phyloP scores from a whole-genome alignment of 2,329 filamentous ascomycete species.

The Fusarium nanum region DNA sequence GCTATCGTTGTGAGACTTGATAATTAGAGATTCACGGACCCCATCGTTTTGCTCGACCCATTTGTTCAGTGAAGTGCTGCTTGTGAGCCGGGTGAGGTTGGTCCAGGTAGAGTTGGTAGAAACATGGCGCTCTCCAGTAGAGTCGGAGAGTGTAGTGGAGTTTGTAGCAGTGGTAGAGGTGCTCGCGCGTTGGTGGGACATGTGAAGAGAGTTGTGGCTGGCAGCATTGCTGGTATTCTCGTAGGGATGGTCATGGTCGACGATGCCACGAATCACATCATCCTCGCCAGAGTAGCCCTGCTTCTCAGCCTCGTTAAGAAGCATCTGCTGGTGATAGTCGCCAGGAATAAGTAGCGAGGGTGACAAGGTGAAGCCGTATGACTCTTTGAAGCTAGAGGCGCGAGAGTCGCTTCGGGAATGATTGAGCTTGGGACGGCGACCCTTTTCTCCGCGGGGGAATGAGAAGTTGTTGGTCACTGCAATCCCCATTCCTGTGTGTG shows the following conservation, averaged over 20 bases:
- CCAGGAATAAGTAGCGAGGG: slow-evolving; percentile 71
- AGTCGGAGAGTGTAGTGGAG: slow-evolving; percentile 60
- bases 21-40: slow-evolving; percentile 44
- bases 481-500: slow-evolving; percentile 50
- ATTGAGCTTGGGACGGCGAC: slow-evolving; percentile 43
- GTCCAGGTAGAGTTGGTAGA: slow-evolving; percentile 66
- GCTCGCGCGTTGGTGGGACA: slow-evolving; percentile 61
- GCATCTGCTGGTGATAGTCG: slow-evolving; percentile 68
- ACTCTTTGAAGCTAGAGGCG: slow-evolving; percentile 67
- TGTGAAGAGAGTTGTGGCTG: slow-evolving; percentile 31
- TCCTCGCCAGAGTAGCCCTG: slow-evolving; percentile 51
- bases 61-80: slow-evolving; percentile 60
- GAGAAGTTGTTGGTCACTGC: slow-evolving; percentile 63
- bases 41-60: slow-evolving; percentile 51
- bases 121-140: slow-evolving; percentile 63
- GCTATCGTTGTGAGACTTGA: slow-evolving; percentile 40
- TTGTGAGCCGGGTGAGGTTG: slow-evolving; percentile 66
- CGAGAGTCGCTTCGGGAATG: slow-evolving; percentile 59
- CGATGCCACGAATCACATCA: slow-evolving; percentile 40
- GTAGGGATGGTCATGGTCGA: slow-evolving; percentile 30
- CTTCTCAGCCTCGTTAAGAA: slow-evolving; percentile 49
- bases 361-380: slow-evolving; percentile 69
- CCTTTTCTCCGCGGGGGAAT: slow-evolving; percentile 57
- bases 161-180: slow-evolving; percentile 66
- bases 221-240: slow-evolving; percentile 37